Evolutionary conservation across 169 alveolate species (phyloP).

Genomic region (Neospora caninum): DNA sequence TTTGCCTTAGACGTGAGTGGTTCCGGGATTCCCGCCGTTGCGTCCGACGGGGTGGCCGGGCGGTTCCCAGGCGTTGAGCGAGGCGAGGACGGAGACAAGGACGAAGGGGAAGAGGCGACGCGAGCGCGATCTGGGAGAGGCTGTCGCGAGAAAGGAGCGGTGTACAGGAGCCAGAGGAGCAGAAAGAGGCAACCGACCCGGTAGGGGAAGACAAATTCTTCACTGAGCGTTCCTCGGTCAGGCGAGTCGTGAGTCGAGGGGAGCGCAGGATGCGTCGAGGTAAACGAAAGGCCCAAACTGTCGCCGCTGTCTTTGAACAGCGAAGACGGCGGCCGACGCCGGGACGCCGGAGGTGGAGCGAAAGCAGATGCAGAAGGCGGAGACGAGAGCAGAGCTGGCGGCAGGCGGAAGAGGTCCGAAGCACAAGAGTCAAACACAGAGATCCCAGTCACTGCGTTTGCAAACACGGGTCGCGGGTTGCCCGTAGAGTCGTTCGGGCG

Average conservation of each 20-base stretch:
- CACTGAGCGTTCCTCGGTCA: background rate
- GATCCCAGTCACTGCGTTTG: background rate
- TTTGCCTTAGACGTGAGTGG: too few relatives aligned
- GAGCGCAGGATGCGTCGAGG: too few relatives aligned
- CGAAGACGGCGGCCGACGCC: background rate
- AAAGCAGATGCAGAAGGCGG: background rate
- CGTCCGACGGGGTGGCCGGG: too few relatives aligned
- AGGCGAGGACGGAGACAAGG: background rate
- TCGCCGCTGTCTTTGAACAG: background rate
- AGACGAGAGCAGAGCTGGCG: background rate
- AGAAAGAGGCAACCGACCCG: conserved; percentile 30
- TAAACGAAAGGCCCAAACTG: background rate
- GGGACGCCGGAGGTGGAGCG: background rate
- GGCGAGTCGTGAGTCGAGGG: too few relatives aligned
- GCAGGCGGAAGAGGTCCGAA: background rate
- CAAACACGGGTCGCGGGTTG: too few relatives aligned
- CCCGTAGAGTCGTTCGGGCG: too few relatives aligned
- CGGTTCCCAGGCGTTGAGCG: background rate
- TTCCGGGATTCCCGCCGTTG: too few relatives aligned
- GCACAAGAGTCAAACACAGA: background rate
- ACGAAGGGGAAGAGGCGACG: background rate
- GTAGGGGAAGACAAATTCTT: background rate
- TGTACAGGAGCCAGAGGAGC: conserved; percentile 24
- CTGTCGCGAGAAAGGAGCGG: background rate
- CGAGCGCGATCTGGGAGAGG: background rate